Evolutionary conservation across 2,329 filamentous ascomycete species (phyloP).

Genomic region (Colletotrichum sp.): DNA sequence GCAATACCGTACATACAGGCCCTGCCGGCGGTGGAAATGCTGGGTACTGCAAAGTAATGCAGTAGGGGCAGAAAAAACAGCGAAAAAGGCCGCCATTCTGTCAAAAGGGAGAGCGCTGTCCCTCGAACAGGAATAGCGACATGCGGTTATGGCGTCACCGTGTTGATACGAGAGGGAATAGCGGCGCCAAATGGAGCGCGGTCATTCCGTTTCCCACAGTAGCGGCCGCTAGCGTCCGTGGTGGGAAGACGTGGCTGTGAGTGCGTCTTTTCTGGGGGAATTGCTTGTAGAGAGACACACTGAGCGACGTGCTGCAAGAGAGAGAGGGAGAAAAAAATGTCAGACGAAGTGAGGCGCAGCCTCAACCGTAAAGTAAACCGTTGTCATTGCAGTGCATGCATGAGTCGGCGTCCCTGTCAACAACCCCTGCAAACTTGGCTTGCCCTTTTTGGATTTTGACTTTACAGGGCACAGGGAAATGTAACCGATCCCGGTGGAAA

Average conservation of each 20-base stretch:
- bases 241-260: constrained; percentile 15
- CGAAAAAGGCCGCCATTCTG: not conserved
- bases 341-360: constrained; percentile 20
- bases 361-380: constrained; percentile 11
- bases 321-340: not conserved
- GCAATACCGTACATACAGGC: not conserved
- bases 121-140: constrained; percentile 17
- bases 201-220: constrained; percentile 22
- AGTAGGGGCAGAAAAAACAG: not conserved
- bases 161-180: constrained; percentile 19
- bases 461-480: constrained; percentile 2
- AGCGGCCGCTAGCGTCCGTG: constrained; percentile 18
- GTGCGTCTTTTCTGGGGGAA: constrained; percentile 13
- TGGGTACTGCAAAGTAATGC: not conserved
- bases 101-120: not conserved
- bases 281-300: constrained; percentile 3
- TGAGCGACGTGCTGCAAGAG: not conserved
- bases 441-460: constrained; percentile 21
- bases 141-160: constrained; percentile 21
- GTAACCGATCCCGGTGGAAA: not conserved
- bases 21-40: not conserved
- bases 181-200: constrained; percentile 20
- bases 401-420: constrained; percentile 18
- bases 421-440: constrained; percentile 8
- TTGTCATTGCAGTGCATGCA: constrained; percentile 18